A percentile compares a stretch with the other conserved stretches of the same genome.
Evolutionary conservation across 2,329 filamentous ascomycete species (phyloP).

Genomic region (Chaetomium strumarium): DNA sequence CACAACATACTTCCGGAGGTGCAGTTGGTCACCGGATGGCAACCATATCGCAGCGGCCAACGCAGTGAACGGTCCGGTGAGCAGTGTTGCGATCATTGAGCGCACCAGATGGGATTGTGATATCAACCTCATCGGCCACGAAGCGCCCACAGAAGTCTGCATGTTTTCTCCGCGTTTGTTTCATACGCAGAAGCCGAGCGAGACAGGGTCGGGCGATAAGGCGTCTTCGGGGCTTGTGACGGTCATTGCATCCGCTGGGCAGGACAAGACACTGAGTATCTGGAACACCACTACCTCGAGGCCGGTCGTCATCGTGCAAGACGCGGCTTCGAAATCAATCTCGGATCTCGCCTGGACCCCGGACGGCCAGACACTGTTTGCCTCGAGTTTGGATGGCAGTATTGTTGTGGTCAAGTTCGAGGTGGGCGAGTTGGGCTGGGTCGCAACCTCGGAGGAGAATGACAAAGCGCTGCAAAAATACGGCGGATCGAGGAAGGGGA

Average conservation of each 20-base stretch:
- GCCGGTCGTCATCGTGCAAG: conserved; percentile 83
- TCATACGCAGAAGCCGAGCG: conserved; percentile 59
- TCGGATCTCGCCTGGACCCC: conserved; percentile 93
- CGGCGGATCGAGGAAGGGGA: conserved; percentile 77
- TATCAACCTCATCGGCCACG: conserved; percentile 95
- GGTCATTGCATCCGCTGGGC: conserved; percentile 92
- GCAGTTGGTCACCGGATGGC: conserved; percentile 96
- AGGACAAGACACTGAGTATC: conserved; percentile 91
- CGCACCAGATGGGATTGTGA: conserved; percentile 90
- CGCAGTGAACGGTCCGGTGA: conserved; percentile 93
- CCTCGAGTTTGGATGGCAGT: conserved; percentile 82
- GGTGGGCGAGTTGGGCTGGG: conserved; percentile 81
- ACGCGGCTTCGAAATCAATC: conserved; percentile 84
- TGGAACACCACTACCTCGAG: conserved; percentile 97
- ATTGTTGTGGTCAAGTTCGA: conserved; percentile 80
- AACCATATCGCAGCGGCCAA: conserved; percentile 96
- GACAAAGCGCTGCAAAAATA: conserved; percentile 91
- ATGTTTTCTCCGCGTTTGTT: conserved; percentile 94
- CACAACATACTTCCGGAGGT: conserved; percentile 93
- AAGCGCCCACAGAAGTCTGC: conserved; percentile 94
- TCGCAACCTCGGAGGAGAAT: conserved; percentile 80
- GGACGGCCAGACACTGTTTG: conserved; percentile 79
- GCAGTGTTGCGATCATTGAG: conserved; percentile 92
- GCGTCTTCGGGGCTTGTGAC: conserved; percentile 60
- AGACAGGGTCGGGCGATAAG: conserved; percentile 44